Evolutionary conservation across 2,329 filamentous ascomycete species (phyloP), one percentile per base, ranked within the genome.

Genomic region (Rhinocladiella similis): DNA sequence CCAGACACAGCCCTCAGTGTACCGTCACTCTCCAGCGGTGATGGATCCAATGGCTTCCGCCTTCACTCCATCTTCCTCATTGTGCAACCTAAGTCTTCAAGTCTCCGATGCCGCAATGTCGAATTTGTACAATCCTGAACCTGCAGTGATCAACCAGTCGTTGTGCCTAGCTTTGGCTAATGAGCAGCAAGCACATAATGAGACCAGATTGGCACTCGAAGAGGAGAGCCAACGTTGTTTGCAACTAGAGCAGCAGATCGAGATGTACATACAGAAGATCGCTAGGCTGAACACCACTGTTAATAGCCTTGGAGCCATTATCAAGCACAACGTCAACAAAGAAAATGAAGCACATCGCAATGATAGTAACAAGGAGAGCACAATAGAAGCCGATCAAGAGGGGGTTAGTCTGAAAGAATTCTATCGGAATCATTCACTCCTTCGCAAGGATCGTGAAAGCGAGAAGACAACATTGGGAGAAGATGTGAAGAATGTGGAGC

Each of bases 101-200:
- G 20, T 36, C 19, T 4, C 38, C 10, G 18, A 22, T 41, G 19
- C 6, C 13, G 3, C 19, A 27, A 25, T 50, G 16, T 41, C 33
- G 38, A 19, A 13, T 13, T 41, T 13, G 14, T 29, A n/a, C n/a
- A n/a, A 27, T 39, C 35, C 49, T 29, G 54, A 60, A 7, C 27
- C 50, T 16, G 22, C 53, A 19, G 45, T 50, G 3, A 25, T 58
- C 41, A 56, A 39, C 41, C 36, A 60, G 45, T 56, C 56, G 13
- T 47, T 65, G 27, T 56, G 50, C 22, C 25, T 56, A 18, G 61
- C 61, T 22, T 50, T 63, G 20, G 52, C 51, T 14, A 61, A 56
- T 19, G 63, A 65, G 29, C 63, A 65, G 50, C 51, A 60, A 46
- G 58, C 59, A 2, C 63, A 65, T 52, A 51, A 56, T 19, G 38